A percentile compares a stretch with the other conserved stretches of the same genome.
phyloP scores from a whole-genome alignment of 495 filamentous ascomycete species.

The Saxispiralis lemnorum region DNA sequence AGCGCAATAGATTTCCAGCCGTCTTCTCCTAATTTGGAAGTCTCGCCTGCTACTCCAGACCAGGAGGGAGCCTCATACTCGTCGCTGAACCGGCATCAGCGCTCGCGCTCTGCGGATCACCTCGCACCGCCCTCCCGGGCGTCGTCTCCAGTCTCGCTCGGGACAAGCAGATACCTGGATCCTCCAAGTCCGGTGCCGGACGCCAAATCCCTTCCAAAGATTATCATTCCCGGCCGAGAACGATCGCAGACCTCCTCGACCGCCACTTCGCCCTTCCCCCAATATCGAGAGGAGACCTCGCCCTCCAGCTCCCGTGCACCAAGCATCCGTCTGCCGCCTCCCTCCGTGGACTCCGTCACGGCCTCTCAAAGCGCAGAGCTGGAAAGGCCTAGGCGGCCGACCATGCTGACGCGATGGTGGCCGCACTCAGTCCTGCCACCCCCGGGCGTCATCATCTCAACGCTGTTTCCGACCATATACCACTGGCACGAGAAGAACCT shows the following conservation, averaged over 20 bases:
- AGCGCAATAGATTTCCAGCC: not conserved
- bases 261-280: conserved; percentile 30
- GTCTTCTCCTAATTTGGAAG: conserved; percentile 4
- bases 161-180: conserved; percentile 2
- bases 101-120: not conserved
- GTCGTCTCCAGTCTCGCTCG: not conserved
- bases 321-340: conserved; percentile 35
- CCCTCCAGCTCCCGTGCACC: conserved; percentile 25
- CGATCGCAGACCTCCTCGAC: conserved; percentile 2
- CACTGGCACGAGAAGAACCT: conserved; percentile 58
- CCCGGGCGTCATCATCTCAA: conserved; percentile 49
- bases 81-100: not conserved
- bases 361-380: conserved; percentile 14
- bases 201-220: conserved; percentile 8
- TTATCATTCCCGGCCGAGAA: conserved; percentile 10
- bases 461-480: conserved; percentile 76
- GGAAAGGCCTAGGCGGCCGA: conserved; percentile 8
- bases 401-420: conserved; percentile 38
- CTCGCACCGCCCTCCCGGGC: not conserved
- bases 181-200: conserved; percentile 7
- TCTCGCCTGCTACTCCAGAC: not conserved
- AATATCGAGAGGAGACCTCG: conserved; percentile 29
- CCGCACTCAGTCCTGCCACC: conserved; percentile 52
- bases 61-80: not conserved
- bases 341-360: conserved; percentile 33